Evolutionary conservation across 441 rosid species (phyloP).

Genomic region (Metrosideros polymorpha): DNA sequence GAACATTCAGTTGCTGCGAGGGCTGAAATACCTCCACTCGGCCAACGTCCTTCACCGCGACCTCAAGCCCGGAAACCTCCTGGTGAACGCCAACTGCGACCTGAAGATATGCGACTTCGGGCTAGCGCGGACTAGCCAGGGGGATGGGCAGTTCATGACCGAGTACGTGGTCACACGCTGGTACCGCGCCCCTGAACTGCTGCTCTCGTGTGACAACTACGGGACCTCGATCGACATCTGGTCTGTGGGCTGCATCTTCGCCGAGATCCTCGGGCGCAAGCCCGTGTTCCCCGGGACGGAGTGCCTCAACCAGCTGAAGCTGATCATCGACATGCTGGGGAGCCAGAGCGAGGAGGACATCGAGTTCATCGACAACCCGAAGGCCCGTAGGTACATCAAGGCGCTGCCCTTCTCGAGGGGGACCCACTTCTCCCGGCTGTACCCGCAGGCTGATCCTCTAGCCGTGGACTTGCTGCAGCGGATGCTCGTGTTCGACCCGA

Average conservation of each 20-base stretch:
- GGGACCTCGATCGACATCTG: not conserved
- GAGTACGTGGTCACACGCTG: not conserved
- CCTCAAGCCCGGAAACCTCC: conserved; percentile 1
- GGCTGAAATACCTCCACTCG: not conserved
- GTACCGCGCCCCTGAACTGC: not conserved
- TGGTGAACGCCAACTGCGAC: not conserved
- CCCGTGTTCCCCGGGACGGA: not conserved
- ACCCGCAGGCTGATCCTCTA: not conserved
- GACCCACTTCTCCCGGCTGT: not conserved
- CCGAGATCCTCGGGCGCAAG: not conserved
- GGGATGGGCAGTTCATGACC: not conserved
- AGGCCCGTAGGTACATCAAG: not conserved
- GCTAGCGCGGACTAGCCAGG: not conserved
- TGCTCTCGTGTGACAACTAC: not conserved
- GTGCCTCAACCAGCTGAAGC: not conserved
- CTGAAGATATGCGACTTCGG: conserved; percentile 1
- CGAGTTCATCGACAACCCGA: not conserved
- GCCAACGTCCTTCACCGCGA: not conserved
- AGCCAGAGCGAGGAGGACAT: not conserved
- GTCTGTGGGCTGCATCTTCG: not conserved
- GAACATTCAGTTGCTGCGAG: not conserved
- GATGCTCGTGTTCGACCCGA: conserved; percentile 1
- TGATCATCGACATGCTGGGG: not conserved
- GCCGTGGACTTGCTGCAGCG: not conserved
- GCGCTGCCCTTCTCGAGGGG: not conserved